Base-by-base conservation (phyloP, 192 early-diverging fungal genomes). In the Allomyces arbusculus region DNA sequence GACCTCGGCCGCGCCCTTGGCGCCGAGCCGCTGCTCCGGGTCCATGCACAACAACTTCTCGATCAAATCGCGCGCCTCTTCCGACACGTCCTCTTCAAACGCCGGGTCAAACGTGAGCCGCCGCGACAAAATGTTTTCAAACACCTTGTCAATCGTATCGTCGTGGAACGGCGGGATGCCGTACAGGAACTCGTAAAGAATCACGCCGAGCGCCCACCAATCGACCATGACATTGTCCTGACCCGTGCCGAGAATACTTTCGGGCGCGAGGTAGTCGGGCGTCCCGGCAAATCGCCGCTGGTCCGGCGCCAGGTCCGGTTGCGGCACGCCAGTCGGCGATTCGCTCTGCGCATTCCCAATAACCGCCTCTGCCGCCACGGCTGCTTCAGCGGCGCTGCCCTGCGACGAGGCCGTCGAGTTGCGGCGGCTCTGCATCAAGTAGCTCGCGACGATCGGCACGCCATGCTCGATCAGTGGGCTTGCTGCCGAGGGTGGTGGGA, bases 161-260 rank as follows among this genome's bases (percentile, higher is more conserved):
- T 85, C 89, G 70, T 92, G 84, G 70, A 92, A 92, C 14, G 90
- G 90, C 19, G 90, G 90, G 24, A 83, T 74, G 16, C 90, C 90
- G 66, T 78, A 86, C 10, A 92, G 71, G 70, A 92, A 92, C 64
- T 92, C 90, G 69, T 90, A 92, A 28, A 89, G 79, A 44, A 92
- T 92, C 3, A 92, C 88, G 40, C 90, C 90, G 9, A 90, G 69
- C 10, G 90, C 90, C 90, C 90, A 92, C 89, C 90, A 92, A 75
- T 92, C 90, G 10, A 92, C 90, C 73, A 85, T 84, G 6, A 79
- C 77, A 67, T 58, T n/a, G 50, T 89, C 89, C 70, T 92, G 87
- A 19, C 88, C 87, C 45, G 86, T 75, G 16, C 90, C 90, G 26
- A 92, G 72, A 50, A 92, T 91, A 66, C 84, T 85, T 67, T 92